These are phyloP conservation scores for Penicillium concentricum DNA, from an alignment of 2,329 filamentous ascomycete species.

Conservation along the genomic window DNA sequence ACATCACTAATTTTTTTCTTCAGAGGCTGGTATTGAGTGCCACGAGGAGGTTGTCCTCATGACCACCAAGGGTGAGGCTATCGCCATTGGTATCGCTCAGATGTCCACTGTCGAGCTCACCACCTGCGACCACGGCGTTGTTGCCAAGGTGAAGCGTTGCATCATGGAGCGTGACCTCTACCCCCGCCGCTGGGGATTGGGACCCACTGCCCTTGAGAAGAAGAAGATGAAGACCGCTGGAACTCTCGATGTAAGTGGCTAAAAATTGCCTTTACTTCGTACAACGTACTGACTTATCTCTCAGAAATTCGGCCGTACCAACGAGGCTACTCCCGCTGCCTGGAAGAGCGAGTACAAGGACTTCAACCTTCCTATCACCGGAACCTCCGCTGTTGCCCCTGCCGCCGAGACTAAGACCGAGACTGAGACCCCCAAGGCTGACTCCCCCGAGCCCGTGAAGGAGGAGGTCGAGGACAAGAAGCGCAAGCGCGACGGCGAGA, in stretches of 20 bases:
- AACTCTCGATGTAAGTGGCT: slow-evolving; percentile 68
- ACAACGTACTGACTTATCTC: neutral
- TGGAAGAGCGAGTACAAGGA: slow-evolving; percentile 95
- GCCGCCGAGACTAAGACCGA: slow-evolving; percentile 30
- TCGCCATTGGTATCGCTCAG: slow-evolving; percentile 91
- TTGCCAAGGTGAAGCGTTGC: slow-evolving; percentile 98
- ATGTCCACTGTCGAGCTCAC: slow-evolving; percentile 98
- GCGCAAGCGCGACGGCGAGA: slow-evolving; percentile 58
- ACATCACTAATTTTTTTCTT: slow-evolving; percentile 16
- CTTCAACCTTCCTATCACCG: slow-evolving; percentile 59
- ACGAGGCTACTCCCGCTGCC: slow-evolving; percentile 88
- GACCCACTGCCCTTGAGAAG: slow-evolving; percentile 91
- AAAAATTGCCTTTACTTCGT: neutral
- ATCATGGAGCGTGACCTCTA: slow-evolving; percentile 99
- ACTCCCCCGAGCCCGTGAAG: slow-evolving; percentile 33
- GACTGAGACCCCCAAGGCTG: slow-evolving; percentile 12
- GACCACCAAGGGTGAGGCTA: slow-evolving; percentile 98
- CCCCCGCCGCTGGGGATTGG: slow-evolving; percentile 93
- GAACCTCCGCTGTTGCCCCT: slow-evolving; percentile 46
- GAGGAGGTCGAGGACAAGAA: slow-evolving; percentile 51
- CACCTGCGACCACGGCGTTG: slow-evolving; percentile 94
- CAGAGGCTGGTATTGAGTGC: slow-evolving; percentile 85
- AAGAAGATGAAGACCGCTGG: slow-evolving; percentile 99
- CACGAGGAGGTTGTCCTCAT: slow-evolving; percentile 97
- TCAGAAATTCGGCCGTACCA: slow-evolving; percentile 81